Conservation (phyloP, 2,329 filamentous ascomycete species). For the Coniochaeta ligniaria region DNA sequence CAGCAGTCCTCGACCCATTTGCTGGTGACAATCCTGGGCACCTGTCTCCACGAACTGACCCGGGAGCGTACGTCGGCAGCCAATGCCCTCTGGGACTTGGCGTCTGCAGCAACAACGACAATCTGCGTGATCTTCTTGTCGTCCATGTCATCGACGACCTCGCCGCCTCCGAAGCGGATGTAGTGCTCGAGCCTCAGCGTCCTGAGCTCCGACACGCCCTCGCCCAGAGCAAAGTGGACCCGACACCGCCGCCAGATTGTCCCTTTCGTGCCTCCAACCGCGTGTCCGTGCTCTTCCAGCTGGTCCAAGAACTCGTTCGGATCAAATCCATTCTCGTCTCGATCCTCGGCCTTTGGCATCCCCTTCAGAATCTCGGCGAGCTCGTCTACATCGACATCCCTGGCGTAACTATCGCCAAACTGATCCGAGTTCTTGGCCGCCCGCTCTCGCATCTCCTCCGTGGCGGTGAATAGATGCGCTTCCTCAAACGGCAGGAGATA, state of each 20-base stretch:
- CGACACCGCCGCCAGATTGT: conserved; percentile 44
- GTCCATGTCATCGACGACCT: conserved; percentile 40
- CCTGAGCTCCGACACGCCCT: conserved; percentile 21
- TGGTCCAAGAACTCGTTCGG: conserved; percentile 46
- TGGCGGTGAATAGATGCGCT: conserved; percentile 65
- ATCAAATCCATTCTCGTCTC: conserved; percentile 6
- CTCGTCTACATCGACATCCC: conserved; percentile 41
- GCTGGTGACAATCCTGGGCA: conserved; percentile 63
- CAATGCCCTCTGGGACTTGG: conserved; percentile 28
- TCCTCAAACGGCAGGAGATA: conserved; percentile 57
- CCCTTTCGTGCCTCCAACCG: conserved; percentile 40
- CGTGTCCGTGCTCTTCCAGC: conserved; percentile 48
- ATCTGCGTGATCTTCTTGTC: conserved; percentile 63
- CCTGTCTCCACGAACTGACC: conserved; percentile 34
- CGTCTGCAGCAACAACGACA: conserved; percentile 44
- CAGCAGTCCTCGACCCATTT: conserved; percentile 78
- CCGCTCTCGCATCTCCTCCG: conserved; percentile 43
- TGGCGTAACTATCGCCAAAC: conserved; percentile 76
- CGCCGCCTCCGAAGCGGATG: conserved; percentile 64
- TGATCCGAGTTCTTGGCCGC: conserved; percentile 62
- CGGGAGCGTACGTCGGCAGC: conserved; percentile 36
- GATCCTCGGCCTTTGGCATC: conserved; percentile 15
- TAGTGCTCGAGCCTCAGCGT: conserved; percentile 45
- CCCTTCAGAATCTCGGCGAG: conserved; percentile 31
- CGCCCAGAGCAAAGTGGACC: conserved; percentile 30